These are phyloP conservation scores for Lyophyllum atratum DNA, from an alignment of 768 basidiomycete genomes.

Conservation along the genomic window DNA sequence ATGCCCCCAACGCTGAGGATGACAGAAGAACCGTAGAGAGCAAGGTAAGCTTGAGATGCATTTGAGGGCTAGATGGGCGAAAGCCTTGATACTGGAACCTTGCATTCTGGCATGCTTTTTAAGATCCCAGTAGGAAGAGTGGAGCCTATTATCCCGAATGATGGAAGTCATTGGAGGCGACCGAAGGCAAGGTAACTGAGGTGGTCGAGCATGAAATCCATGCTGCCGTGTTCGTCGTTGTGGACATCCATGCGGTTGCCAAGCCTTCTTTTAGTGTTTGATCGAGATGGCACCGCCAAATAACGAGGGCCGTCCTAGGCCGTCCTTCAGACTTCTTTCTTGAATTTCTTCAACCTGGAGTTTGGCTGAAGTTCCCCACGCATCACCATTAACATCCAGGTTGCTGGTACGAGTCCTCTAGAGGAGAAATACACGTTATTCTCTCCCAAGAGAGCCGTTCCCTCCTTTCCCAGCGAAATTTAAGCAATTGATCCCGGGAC, in stretches of 20 bases:
- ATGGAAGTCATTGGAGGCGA: neutral
- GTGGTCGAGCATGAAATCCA: neutral
- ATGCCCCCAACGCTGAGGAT: neutral
- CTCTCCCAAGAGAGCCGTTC: no score
- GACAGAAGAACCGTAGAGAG: neutral
- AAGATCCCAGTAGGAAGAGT: neutral
- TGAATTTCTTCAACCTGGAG: neutral
- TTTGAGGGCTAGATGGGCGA: neutral
- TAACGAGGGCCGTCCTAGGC: neutral
- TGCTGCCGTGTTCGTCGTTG: neutral
- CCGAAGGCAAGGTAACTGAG: neutral
- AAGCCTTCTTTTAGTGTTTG: neutral
- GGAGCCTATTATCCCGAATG: constrained; percentile 8
- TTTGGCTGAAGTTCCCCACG: no score
- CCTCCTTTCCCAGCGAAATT: no score
- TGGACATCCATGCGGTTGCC: neutral
- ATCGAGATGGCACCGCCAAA: neutral
- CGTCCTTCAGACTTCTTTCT: no score
- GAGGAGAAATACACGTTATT: no score
- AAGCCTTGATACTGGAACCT: neutral
- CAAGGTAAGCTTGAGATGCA: neutral
- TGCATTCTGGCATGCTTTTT: neutral
- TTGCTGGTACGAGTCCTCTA: no score
- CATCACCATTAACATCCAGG: no score
- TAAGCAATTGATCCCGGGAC: no score